Evolutionary conservation across 192 early-diverging fungal genomes (phyloP), one percentile per base, ranked within the genome.

Genomic region (Kickxella alabastrina): DNA sequence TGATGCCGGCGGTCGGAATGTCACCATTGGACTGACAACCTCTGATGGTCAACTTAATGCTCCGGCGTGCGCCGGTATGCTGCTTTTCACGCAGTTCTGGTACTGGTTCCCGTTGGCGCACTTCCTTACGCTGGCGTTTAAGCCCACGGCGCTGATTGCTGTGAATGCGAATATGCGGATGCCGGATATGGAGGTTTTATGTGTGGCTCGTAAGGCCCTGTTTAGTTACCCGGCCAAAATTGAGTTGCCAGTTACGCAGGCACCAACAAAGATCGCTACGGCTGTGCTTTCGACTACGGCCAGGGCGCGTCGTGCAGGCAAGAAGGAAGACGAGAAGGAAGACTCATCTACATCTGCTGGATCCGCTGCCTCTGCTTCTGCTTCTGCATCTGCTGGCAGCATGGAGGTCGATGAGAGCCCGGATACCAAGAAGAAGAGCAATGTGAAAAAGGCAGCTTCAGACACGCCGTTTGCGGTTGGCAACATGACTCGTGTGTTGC

Each of bases 31-130:
- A 0, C 77, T 99, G 40, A 83, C 85, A 35, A 89, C 91, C 36
- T 74, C 69, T n/a, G 90, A 90, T 24, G 94, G 92, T 1, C 85
- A 93, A 62, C 81, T 86, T 17, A 90, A 91, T 59, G 95, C 93
- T 81, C 82, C 87, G n/a, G 91, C 95, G 17, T 90, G 97, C 62
- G 94, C 92, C n/a, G 97, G 97, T 18, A 94, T 95, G 86, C 91
- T 92, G 9, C 81, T 99, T 25, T 99, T 99, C 58, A 92, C 93
- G 19, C 95, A 99, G 78, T 97, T 96, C 74, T 99, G 97, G 97
- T 94, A 93, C 83, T 99, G 97, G 97, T 97, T 89, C 79, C 97
- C 97, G 29, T 74, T 98, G 59, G 87, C 89, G 23, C 97, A 97
- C 77, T 97, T 99, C 66, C 62, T 99, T 52, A 82, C 88, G 45